Base-by-base conservation (phyloP, 768 basidiomycete genomes). In the Pulveroboletus sp. region DNA sequence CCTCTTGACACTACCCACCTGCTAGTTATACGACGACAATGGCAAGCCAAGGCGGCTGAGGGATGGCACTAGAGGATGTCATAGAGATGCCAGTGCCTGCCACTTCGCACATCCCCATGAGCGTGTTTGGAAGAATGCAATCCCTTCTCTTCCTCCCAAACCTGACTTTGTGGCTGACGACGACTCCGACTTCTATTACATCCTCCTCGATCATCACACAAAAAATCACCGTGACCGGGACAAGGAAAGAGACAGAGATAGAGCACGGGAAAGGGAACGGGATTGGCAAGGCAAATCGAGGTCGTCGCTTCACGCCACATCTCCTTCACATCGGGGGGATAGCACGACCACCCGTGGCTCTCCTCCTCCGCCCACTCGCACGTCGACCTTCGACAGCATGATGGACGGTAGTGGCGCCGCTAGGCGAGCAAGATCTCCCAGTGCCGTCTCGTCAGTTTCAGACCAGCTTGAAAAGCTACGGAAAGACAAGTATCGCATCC, bases 71-170 rank as follows among this genome's bases (percentile, higher is more conserved):
- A 53, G 11, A 41, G 67, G 67, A 2, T 68, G 67, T 36, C 12
- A 0, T 10, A 57, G 57, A 27, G 53, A 54, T 36, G 60, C 53
- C 36, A 55, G 43, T 34, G 50, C 19, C n/a, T 68, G 67, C 43
- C 41, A n/a, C 34, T 68, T 67, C 26, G 69, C 43, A 13, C 67
- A 68, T 23, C 72, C 72, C 6, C 55, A 56, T 45, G 63, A 71
- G 24, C 63, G 64, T 2, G 53, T 53, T 14, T 73, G 72, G 72
- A 37, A 45, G 43, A 31, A 42, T n/a, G 72, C 72, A 1, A 42
- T 44, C 4, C 23, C 50, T 41, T 68, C 67, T 39, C 9, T 24
- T 23, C 67, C 67, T 30, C 69, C 67, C 11, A 59, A 16, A 38
- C 24, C 3, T 17, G 55, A 58, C 1, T 0, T 20, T 4, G 57